Conservation (phyloP, 2,329 filamentous ascomycete species). For the Microsporum audouinii region DNA sequence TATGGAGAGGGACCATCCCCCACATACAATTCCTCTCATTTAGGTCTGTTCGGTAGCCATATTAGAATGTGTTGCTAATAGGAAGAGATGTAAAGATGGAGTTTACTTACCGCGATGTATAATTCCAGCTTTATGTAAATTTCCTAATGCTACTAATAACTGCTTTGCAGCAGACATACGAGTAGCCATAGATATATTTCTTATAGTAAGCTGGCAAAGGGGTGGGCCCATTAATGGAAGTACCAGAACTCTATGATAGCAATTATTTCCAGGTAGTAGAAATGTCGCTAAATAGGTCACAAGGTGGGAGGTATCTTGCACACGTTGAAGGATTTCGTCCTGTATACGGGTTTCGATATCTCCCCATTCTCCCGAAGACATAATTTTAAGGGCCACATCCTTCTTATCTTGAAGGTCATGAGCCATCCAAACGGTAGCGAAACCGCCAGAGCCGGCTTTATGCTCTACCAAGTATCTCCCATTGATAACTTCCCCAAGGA, state of each 20-base stretch:
- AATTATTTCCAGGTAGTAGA: slow-evolving; percentile 2
- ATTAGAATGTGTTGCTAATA: slow-evolving; percentile 1
- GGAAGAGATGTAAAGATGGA: background rate
- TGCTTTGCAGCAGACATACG: slow-evolving; percentile 22
- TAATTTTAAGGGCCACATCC: slow-evolving; percentile 12
- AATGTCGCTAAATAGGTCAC: slow-evolving; percentile 9
- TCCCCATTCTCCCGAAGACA: slow-evolving; percentile 1
- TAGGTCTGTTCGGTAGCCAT: slow-evolving; percentile 17
- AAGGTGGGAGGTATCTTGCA: slow-evolving; percentile 13
- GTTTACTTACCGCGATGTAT: slow-evolving; percentile 19
- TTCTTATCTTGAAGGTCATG: slow-evolving; percentile 9
- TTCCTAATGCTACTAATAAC: slow-evolving; percentile 19
- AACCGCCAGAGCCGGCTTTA: slow-evolving; percentile 12
- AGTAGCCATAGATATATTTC: slow-evolving; percentile 14
- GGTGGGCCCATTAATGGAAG: slow-evolving; percentile 18
- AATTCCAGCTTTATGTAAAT: slow-evolving; percentile 20
- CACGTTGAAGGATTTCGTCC: slow-evolving; percentile 7
- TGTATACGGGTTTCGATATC: slow-evolving; percentile 11
- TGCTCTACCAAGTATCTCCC: slow-evolving; percentile 12
- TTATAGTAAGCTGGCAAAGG: slow-evolving; percentile 9
- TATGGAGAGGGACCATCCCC: slow-evolving; percentile 18
- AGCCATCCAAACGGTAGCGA: slow-evolving; percentile 14
- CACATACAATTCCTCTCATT: slow-evolving; percentile 23
- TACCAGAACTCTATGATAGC: slow-evolving; percentile 14
- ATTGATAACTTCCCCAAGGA: slow-evolving; percentile 11